These are phyloP conservation scores for Cyberlindnera samutprakarnensis DNA, from an alignment of 805 yeast genomes.

Conservation along the genomic window DNA sequence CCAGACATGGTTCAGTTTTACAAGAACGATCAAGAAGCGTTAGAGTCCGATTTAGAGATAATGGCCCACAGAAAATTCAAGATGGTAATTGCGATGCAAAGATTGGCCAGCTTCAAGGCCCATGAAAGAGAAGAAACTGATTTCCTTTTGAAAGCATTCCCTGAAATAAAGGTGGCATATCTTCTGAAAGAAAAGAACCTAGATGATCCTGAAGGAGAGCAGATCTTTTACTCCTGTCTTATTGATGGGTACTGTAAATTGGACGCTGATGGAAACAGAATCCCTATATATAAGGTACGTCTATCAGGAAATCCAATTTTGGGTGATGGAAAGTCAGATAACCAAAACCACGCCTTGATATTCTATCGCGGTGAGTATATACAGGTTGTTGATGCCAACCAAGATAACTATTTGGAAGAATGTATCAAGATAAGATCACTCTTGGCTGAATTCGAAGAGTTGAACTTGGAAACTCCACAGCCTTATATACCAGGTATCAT, in stretches of 20 bases:
- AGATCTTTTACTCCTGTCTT: slow-evolving; percentile 54
- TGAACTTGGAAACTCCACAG: slow-evolving; percentile 40
- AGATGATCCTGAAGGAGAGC: slow-evolving; percentile 20
- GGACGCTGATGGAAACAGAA: slow-evolving; percentile 47
- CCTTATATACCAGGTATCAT: slow-evolving; percentile 57
- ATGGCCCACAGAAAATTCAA: slow-evolving; percentile 77
- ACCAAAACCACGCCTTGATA: slow-evolving; percentile 82
- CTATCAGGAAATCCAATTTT: slow-evolving; percentile 90
- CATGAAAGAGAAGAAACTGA: slow-evolving; percentile 65
- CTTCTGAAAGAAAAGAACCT: slow-evolving; percentile 37
- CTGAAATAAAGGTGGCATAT: slow-evolving; percentile 51
- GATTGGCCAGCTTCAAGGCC: slow-evolving; percentile 54
- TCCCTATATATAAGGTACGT: slow-evolving; percentile 57
- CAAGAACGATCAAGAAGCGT: slow-evolving; percentile 42
- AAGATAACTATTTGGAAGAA: slow-evolving; percentile 92
- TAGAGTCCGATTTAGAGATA: slow-evolving; percentile 57
- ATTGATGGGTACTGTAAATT: slow-evolving; percentile 52
- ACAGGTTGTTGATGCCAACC: slow-evolving; percentile 94
- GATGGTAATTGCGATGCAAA: slow-evolving; percentile 82
- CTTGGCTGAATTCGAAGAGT: slow-evolving; percentile 85
- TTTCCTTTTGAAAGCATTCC: slow-evolving; percentile 63
- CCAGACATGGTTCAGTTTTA: slow-evolving; percentile 42
- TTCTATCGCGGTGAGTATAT: slow-evolving; percentile 92
- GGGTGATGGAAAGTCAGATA: slow-evolving; percentile 96
- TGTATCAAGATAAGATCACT: slow-evolving; percentile 86